These are phyloP conservation scores for Amphirosellinia nigrospora DNA, from an alignment of 495 filamentous ascomycete genomes.

Conservation along the genomic window DNA sequence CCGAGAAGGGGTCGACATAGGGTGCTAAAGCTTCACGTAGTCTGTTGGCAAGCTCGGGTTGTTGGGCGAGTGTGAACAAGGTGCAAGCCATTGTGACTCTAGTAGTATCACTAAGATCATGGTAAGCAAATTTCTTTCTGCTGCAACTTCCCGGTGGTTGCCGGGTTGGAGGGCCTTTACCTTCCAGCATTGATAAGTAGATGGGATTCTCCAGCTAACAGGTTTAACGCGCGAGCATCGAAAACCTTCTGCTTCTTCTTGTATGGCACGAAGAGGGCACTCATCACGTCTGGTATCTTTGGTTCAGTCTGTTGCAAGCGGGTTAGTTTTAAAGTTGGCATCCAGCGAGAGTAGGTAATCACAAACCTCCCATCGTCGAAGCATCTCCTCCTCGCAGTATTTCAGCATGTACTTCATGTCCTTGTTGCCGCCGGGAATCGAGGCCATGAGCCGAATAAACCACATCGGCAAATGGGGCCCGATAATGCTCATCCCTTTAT, in stretches of 20 bases:
- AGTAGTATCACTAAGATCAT: neutral
- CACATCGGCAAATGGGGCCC: neutral
- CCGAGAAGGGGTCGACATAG: neutral
- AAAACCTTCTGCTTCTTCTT: neutral
- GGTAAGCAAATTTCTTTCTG: neutral
- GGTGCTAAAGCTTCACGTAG: conserved; percentile 1
- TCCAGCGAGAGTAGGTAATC: neutral
- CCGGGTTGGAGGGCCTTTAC: neutral
- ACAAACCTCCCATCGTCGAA: conserved; percentile 5
- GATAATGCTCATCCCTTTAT: conserved; percentile 1
- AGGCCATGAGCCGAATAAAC: neutral
- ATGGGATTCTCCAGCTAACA: neutral
- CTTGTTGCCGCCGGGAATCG: neutral
- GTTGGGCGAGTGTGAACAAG: neutral
- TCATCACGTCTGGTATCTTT: neutral
- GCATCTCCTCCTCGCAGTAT: neutral
- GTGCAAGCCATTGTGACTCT: neutral
- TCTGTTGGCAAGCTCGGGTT: neutral
- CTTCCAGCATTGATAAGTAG: conserved; percentile 3
- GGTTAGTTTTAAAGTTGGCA: neutral
- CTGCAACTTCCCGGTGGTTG: neutral
- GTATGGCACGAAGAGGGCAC: neutral
- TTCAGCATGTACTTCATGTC: neutral
- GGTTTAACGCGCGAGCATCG: neutral
- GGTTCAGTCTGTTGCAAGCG: neutral